These are phyloP conservation scores for Misopates orontium DNA, from an alignment of 257 asterid species.

Conservation along the genomic window DNA sequence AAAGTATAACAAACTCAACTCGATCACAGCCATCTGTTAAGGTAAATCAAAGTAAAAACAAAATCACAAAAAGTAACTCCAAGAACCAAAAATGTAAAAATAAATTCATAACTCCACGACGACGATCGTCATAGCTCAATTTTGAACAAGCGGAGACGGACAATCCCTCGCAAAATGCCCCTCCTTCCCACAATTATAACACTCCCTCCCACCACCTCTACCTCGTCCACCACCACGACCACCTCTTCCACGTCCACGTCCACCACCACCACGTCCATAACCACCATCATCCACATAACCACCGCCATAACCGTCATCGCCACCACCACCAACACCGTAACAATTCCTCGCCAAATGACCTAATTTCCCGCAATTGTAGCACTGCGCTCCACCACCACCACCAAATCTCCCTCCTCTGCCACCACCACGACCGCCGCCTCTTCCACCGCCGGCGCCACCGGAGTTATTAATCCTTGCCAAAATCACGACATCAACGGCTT, in stretches of 20 bases:
- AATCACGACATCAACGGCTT: constrained; percentile 45
- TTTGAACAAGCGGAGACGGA: constrained; percentile 27
- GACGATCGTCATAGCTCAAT: constrained; percentile 9
- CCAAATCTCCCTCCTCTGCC: constrained; percentile 21
- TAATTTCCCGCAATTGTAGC: constrained; percentile 50
- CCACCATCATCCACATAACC: constrained; percentile 17
- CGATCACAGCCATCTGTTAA: too few species aligned
- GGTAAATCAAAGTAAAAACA: too few species aligned
- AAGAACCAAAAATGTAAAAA: too few species aligned
- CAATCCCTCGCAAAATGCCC: constrained; percentile 62
- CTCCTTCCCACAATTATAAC: constrained; percentile 52
- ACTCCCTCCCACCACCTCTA: constrained; percentile 38
- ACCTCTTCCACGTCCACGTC: constrained; percentile 20
- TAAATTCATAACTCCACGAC: too few species aligned
- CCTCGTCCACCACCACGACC: constrained; percentile 34
- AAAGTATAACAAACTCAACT: too few species aligned
- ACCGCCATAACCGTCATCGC: too few species aligned
- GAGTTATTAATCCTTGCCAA: constrained; percentile 28
- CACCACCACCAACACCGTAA: constrained; percentile 8
- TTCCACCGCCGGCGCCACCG: constrained; percentile 33
- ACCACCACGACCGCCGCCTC: constrained; percentile 28
- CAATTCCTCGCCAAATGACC: constrained; percentile 60
- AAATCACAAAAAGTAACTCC: too few species aligned
- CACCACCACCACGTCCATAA: constrained; percentile 22
- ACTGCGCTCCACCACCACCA: constrained; percentile 38